A percentile compares a stretch with the other conserved stretches of the same genome.
Evolutionary conservation across 768 basidiomycete species (phyloP).

Genomic region (Pleurotus ostreatus): DNA sequence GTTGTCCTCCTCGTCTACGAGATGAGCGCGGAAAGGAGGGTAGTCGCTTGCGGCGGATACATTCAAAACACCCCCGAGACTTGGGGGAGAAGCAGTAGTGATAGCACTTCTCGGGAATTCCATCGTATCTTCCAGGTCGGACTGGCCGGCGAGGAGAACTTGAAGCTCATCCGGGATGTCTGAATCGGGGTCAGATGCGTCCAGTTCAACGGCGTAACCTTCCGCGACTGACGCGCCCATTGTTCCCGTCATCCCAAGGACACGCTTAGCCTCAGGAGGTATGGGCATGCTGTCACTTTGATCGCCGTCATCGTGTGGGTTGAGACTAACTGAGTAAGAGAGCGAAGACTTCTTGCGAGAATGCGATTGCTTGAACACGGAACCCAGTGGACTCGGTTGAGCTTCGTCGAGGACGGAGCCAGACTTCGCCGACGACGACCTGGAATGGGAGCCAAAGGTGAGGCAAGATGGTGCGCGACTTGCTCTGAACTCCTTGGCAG

Average conservation of each 20-base stretch:
- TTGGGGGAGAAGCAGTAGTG: conserved; percentile 19
- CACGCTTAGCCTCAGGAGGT: conserved; percentile 46
- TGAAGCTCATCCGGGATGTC: conserved; percentile 82
- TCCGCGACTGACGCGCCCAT: conserved; percentile 59
- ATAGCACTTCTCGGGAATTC: conserved; percentile 36
- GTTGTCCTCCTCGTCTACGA: conserved; percentile 42
- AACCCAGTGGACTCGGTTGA: conserved; percentile 17
- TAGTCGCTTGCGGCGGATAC: conserved; percentile 22
- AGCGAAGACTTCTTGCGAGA: conserved; percentile 20
- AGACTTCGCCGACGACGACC: conserved; percentile 19
- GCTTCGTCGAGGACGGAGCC: conserved; percentile 13
- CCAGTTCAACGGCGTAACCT: conserved; percentile 38
- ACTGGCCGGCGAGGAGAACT: conserved; percentile 44
- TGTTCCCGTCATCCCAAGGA: conserved; percentile 63
- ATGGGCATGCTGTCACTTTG: conserved; percentile 30
- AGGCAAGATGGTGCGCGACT: conserved; percentile 34
- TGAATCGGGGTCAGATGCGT: conserved; percentile 63
- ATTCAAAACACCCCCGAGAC: conserved; percentile 18
- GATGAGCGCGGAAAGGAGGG: conserved; percentile 31
- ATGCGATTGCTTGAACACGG: conserved; percentile 34
- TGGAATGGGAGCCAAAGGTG: conserved; percentile 28
- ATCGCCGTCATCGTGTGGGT: not conserved
- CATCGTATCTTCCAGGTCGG: conserved; percentile 40
- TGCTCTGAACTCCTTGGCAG: conserved; percentile 13
- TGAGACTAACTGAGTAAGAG: conserved; percentile 15